phyloP scores from a whole-genome alignment of 805 yeast genomes.

The Ogataea nakhonphanomensis region DNA sequence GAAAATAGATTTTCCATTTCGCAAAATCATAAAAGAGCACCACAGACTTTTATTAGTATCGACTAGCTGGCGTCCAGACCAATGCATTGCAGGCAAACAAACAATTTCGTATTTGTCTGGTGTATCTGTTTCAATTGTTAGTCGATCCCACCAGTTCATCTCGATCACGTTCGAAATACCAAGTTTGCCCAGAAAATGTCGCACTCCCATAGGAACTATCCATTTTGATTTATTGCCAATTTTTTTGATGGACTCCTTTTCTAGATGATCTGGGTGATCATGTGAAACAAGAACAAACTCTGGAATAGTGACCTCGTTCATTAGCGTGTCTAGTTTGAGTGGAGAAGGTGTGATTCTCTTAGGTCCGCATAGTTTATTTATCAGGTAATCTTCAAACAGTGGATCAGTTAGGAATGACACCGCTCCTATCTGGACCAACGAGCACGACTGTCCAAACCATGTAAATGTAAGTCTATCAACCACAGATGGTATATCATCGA shows the following conservation, averaged over 20 bases:
- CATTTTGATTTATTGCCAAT: constrained; percentile 66
- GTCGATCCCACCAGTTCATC: constrained; percentile 90
- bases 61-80: constrained; percentile 84
- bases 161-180: constrained; percentile 67
- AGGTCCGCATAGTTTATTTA: constrained; percentile 70
- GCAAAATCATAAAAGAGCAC: constrained; percentile 78
- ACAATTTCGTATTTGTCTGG: constrained; percentile 68
- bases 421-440: constrained; percentile 65
- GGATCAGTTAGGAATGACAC: constrained; percentile 87
- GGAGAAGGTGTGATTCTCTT: constrained; percentile 81
- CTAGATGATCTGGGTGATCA: constrained; percentile 95
- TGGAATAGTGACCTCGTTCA: constrained; percentile 44
- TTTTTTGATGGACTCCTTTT: constrained; percentile 50
- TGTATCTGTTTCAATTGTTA: constrained; percentile 34
- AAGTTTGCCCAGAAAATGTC: constrained; percentile 50
- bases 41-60: constrained; percentile 83
- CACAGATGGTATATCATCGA: constrained; percentile 31
- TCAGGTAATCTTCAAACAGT: constrained; percentile 61
- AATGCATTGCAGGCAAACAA: constrained; percentile 93
- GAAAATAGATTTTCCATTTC: constrained; percentile 64
- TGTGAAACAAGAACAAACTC: constrained; percentile 81
- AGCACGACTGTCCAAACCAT: constrained; percentile 94
- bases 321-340: constrained; percentile 53
- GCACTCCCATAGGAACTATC: constrained; percentile 85
- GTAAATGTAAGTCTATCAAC: constrained; percentile 60